phyloP scores from a whole-genome alignment of 192 early-diverging fungal species.

The Coemansia biformis region DNA sequence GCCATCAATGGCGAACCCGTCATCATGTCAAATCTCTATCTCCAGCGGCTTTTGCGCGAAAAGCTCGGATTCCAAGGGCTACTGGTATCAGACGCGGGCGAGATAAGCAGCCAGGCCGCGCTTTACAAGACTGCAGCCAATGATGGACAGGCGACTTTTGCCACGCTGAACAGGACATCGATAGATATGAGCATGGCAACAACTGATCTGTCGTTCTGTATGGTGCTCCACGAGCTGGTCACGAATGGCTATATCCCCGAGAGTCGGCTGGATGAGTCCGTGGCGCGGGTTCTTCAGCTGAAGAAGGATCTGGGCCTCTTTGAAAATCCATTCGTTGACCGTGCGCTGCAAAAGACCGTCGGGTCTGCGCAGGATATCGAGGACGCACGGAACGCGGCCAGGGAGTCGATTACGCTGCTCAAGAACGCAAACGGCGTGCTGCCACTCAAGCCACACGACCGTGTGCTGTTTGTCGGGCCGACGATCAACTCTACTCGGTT shows the following conservation, averaged over 20 bases:
- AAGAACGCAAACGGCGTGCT: too few species aligned
- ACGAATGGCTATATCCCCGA: slow-evolving; percentile 27
- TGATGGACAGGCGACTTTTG: slow-evolving; percentile 40
- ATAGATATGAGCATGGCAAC: slow-evolving; percentile 64
- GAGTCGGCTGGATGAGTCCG: slow-evolving; percentile 51
- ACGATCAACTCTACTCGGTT: too few species aligned
- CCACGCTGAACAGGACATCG: slow-evolving; percentile 47
- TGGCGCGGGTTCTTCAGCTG: slow-evolving; percentile 54
- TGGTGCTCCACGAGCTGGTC: slow-evolving; percentile 38
- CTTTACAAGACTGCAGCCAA: slow-evolving; percentile 44
- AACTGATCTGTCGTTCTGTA: slow-evolving; percentile 52
- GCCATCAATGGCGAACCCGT: slow-evolving; percentile 59
- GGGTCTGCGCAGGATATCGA: too few species aligned
- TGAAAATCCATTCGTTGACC: slow-evolving; percentile 45
- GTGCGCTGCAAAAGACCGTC: too few species aligned
- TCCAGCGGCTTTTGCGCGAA: slow-evolving; percentile 51
- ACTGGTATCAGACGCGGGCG: slow-evolving; percentile 60
- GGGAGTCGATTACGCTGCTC: too few species aligned
- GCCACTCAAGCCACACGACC: too few species aligned
- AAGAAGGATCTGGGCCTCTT: slow-evolving; percentile 65
- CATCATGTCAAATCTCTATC: slow-evolving; percentile 52
- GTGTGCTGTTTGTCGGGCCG: too few species aligned
- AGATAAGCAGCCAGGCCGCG: slow-evolving; percentile 52
- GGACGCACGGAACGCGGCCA: too few species aligned
- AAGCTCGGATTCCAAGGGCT: slow-evolving; percentile 55